These are phyloP conservation scores for Kwoniella dendrophila DNA, from an alignment of 768 basidiomycete species.

Conservation along the genomic window DNA sequence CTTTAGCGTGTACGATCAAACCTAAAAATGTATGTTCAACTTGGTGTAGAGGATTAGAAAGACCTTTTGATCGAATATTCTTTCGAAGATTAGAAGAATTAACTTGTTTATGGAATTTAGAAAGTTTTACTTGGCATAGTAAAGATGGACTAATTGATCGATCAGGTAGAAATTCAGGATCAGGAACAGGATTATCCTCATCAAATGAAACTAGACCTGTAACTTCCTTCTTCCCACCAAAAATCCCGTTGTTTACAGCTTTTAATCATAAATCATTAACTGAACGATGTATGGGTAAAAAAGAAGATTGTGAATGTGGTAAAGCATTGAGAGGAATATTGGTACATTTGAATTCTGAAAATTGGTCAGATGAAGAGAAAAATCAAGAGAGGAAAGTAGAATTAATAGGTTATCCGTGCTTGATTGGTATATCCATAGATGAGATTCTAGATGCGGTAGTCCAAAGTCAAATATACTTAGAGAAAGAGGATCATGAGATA, in stretches of 20 bases:
- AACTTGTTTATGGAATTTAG: background rate
- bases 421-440: background rate
- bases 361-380: background rate
- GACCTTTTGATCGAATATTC: background rate
- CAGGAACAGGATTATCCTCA: background rate
- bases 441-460: background rate
- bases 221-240: background rate
- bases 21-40: background rate
- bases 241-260: background rate
- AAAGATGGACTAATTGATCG: background rate
- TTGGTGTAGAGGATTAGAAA: background rate
- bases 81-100: background rate
- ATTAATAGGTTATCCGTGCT: background rate
- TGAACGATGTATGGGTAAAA: background rate
- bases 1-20: background rate
- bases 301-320: background rate
- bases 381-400: background rate
- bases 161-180: too few species aligned
- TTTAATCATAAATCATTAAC: background rate
- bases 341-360: background rate
- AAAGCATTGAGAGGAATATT: background rate
- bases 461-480: background rate
- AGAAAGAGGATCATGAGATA: background rate
- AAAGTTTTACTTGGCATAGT: slow-evolving; percentile 5
- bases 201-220: background rate